Percentiles rank a stretch among this genome's conserved stretches.
These are phyloP conservation scores for Fabrea salina DNA, from an alignment of 169 alveolate species.

Conservation along the genomic window DNA sequence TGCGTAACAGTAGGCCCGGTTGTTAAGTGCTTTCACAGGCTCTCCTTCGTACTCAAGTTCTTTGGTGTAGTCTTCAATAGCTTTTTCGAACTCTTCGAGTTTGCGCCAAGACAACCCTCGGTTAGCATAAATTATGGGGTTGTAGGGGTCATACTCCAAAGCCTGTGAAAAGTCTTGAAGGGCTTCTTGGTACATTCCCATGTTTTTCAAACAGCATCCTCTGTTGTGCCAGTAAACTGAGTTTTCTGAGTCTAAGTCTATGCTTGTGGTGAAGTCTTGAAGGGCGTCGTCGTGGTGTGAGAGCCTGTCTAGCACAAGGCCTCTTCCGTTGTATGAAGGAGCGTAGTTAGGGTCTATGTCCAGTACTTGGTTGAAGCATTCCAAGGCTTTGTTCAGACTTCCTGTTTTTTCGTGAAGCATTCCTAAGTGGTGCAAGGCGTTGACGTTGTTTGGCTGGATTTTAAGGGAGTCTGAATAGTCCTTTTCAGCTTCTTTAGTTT, in stretches of 20 bases:
- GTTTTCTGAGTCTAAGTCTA: constrained; percentile 70
- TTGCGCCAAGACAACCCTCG: constrained; percentile 36
- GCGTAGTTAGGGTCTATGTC: constrained; percentile 72
- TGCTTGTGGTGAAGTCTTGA: constrained; percentile 72
- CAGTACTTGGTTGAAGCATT: constrained; percentile 62
- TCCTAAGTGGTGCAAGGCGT: constrained; percentile 78
- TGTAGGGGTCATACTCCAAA: constrained; percentile 13
- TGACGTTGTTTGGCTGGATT: constrained; percentile 62
- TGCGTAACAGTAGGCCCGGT: constrained; percentile 75
- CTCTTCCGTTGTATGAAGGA: constrained; percentile 83
- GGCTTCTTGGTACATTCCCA: constrained; percentile 74
- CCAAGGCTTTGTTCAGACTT: constrained; percentile 63
- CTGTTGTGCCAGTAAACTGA: constrained; percentile 86
- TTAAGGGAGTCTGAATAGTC: constrained; percentile 73
- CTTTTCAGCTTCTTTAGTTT: constrained; percentile 72
- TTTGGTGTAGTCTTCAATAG: constrained; percentile 60
- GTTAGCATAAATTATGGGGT: background rate
- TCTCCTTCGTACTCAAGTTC: constrained; percentile 50
- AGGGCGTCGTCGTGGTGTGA: constrained; percentile 79
- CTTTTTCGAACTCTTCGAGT: constrained; percentile 50
- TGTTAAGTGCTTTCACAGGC: constrained; percentile 62
- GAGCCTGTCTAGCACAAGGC: constrained; percentile 75
- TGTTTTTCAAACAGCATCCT: constrained; percentile 79
- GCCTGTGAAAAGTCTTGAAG: constrained; percentile 73
- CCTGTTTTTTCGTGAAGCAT: constrained; percentile 70